A percentile compares a stretch with the other conserved stretches of the same genome.
phyloP scores from a whole-genome alignment of 129 eudicot genomes.

The Centrapalus pauciflorus region DNA sequence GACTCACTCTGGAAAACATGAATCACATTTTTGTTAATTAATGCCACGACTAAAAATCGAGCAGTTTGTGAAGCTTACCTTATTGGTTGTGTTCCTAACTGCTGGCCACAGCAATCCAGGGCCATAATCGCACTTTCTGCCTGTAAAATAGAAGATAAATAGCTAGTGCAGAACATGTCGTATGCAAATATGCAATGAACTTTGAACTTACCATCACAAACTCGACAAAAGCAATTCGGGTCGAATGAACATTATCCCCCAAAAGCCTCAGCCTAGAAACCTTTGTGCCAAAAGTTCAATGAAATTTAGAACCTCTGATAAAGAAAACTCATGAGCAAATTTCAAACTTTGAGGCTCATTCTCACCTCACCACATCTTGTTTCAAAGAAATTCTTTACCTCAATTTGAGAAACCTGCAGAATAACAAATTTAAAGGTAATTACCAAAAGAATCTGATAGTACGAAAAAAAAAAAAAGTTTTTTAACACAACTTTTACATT shows the following conservation, averaged over 20 bases:
- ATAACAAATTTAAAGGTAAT: constrained; percentile 1
- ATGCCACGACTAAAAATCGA: background rate
- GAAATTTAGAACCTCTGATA: background rate
- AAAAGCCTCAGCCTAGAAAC: constrained; percentile 97
- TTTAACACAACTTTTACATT: no score
- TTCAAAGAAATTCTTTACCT: constrained; percentile 90
- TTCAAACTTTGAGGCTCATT: background rate
- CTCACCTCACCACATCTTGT: constrained; percentile 91
- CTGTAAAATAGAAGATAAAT: constrained; percentile 32
- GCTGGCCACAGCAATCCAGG: constrained; percentile 85
- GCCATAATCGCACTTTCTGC: constrained; percentile 96
- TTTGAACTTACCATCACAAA: constrained; percentile 63
- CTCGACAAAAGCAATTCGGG: constrained; percentile 96
- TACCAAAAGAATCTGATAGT: background rate
- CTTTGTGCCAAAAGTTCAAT: constrained; percentile 26
- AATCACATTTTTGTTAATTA: background rate
- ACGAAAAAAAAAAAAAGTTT: no score
- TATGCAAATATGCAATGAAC: background rate
- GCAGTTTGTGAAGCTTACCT: constrained; percentile 36
- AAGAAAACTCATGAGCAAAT: background rate
- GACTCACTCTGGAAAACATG: constrained; percentile 71
- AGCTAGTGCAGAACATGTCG: background rate
- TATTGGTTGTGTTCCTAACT: constrained; percentile 77
- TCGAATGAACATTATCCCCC: constrained; percentile 95
- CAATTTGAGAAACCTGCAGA: constrained; percentile 77